Evolutionary conservation across 2,329 filamentous ascomycete genomes (phyloP), one percentile per base, ranked within the genome.

Genomic region (Sporothrix dimorphospora): DNA sequence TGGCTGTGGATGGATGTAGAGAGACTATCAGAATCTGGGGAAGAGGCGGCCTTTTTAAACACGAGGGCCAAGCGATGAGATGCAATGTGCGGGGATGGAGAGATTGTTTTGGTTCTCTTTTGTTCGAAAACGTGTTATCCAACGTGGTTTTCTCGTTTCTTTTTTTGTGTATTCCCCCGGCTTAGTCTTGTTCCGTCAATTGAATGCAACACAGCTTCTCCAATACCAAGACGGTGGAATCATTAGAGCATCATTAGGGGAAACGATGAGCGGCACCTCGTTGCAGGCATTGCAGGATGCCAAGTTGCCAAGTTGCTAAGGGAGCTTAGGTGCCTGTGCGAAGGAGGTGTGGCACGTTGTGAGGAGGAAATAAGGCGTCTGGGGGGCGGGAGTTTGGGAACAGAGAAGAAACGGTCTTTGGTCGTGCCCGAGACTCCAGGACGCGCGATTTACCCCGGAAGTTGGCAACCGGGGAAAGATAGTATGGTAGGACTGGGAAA

Each of bases 181-280:
- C 16, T 38, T 9, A 16, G 4, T 40, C 34, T 4, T 40, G 14
- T 21, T 61, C 55, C 19, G 19, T 40, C 34, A 40, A 42, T 61
- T 14, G 34, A 42, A 21, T 24, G 59, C 38, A 12, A 63, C 59
- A 12, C 21, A 27, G n/a, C 6, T 61, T 42, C 57, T 24, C 57
- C 57, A 61, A 61, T 61, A 42, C 57, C 34, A 61, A 57, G 57
- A 1, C 57, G 19, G 19, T 40, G 57, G 57, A 61, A 61, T 61
- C 57, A 61, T 61, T 61, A 42, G 57, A 61, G 57, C 57, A 61
- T 61, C 34, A 61, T 61, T 61, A 61, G 57, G 38, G 57, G 34
- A 61, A 61, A 61, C 19, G 57, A 40, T 21, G 30, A n/a, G 34
- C 34, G 19, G n/a, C 30, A 40, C 9, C 4, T 57, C 12, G 30